phyloP scores from a whole-genome alignment of 345 rosid genomes.

The Viola odorata region DNA sequence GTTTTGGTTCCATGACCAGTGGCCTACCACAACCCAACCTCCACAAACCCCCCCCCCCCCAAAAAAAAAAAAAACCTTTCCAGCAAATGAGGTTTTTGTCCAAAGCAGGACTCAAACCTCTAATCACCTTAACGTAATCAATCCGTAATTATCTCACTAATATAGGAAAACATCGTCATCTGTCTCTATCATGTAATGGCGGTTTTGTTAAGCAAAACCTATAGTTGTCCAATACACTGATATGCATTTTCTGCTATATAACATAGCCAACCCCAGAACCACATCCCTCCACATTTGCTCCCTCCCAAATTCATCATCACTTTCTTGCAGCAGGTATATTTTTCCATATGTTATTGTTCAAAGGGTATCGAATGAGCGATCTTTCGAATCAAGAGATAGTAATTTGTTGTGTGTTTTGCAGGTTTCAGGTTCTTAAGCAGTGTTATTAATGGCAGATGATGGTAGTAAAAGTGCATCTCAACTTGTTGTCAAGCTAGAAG shows the following conservation, averaged over 20 bases:
- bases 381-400: too few relatives aligned
- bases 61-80: too few relatives aligned
- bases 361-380: too few relatives aligned
- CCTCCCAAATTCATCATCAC: not conserved
- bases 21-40: constrained; percentile 34
- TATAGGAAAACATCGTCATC: not conserved
- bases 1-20: constrained; percentile 45
- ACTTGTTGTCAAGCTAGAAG: constrained; percentile 38
- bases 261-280: constrained; percentile 1
- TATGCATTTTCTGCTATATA: constrained; percentile 28
- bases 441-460: constrained; percentile 34
- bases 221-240: not conserved
- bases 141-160: not conserved
- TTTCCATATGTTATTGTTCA: not conserved
- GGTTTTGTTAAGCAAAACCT: constrained; percentile 21
- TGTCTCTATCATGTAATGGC: constrained; percentile 26
- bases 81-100: not conserved
- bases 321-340: constrained; percentile 5
- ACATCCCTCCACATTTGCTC: not conserved
- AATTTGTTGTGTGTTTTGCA: not conserved
- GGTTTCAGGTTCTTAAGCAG: constrained; percentile 15
- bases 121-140: too few relatives aligned
- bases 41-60: too few relatives aligned
- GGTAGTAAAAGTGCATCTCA: constrained; percentile 20
- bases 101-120: not conserved